Evolutionary conservation across 257 asterid genomes (phyloP).

Genomic region (Lavandula angustifolia): DNA sequence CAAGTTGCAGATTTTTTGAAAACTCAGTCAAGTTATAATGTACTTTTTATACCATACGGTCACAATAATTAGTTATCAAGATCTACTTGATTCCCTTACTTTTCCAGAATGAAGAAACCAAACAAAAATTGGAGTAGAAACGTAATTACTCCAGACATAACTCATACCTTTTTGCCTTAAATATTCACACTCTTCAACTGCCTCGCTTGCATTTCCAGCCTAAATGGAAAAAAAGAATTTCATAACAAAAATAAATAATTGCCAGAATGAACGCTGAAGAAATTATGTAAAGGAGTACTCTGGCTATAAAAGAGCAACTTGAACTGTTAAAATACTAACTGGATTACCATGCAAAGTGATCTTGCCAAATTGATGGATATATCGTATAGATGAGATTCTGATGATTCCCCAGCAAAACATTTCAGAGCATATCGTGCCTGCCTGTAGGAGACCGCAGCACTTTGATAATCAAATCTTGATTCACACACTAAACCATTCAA

Average conservation of each 20-base stretch:
- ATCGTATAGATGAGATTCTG: slow-evolving; percentile 51
- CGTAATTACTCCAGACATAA: slow-evolving; percentile 31
- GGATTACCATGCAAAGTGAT: slow-evolving; percentile 77
- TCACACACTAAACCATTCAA: slow-evolving; percentile 88
- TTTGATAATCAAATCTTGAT: slow-evolving; percentile 71
- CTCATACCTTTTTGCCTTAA: slow-evolving; percentile 69
- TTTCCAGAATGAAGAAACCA: slow-evolving; percentile 22
- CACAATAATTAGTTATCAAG: background rate
- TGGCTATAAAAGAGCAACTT: slow-evolving; percentile 19
- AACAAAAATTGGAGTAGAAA: slow-evolving; percentile 14
- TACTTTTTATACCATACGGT: slow-evolving; percentile 7
- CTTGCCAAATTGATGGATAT: slow-evolving; percentile 81
- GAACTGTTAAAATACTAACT: slow-evolving; percentile 26
- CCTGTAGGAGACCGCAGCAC: slow-evolving; percentile 81
- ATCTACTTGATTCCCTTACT: slow-evolving; percentile 1
- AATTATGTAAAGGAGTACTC: background rate
- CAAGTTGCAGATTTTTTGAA: slow-evolving; percentile 19
- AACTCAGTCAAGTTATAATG: slow-evolving; percentile 2
- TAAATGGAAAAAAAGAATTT: slow-evolving; percentile 37
- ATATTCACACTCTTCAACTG: slow-evolving; percentile 74
- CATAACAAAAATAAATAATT: slow-evolving; percentile 18
- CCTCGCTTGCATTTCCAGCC: slow-evolving; percentile 75
- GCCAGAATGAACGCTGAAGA: slow-evolving; percentile 21
- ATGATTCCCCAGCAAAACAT: slow-evolving; percentile 46
- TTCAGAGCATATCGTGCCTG: slow-evolving; percentile 65